Evolutionary conservation across 495 filamentous ascomycete species (phyloP).

Genomic region (Penicillium chermesinum): DNA sequence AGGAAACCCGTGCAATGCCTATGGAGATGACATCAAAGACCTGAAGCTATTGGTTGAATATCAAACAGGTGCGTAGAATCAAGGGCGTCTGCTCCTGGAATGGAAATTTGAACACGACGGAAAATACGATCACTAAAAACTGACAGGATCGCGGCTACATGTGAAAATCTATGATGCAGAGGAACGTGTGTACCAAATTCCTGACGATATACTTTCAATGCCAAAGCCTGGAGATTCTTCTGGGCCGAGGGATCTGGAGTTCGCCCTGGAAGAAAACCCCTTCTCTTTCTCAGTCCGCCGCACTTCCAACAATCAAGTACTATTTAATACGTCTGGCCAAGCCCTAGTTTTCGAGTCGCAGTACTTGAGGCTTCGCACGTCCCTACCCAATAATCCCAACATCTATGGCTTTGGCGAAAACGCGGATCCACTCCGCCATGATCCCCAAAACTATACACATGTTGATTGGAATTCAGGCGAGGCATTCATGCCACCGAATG

Average conservation of each 20-base stretch:
- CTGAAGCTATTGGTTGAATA: slow-evolving; percentile 48
- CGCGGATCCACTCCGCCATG: slow-evolving; percentile 45
- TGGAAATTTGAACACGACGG: not conserved
- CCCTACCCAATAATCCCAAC: slow-evolving; percentile 49
- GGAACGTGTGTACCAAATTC: slow-evolving; percentile 54
- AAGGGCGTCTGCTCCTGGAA: too few relatives aligned
- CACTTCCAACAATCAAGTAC: slow-evolving; percentile 22
- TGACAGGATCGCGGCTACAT: slow-evolving; percentile 25
- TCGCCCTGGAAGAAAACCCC: slow-evolving; percentile 8
- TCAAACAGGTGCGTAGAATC: slow-evolving; percentile 38
- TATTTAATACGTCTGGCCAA: slow-evolving; percentile 46
- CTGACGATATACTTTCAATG: slow-evolving; percentile 51
- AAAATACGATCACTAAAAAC: not conserved
- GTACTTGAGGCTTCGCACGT: slow-evolving; percentile 48
- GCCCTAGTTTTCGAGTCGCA: slow-evolving; percentile 53
- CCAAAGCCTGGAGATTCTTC: slow-evolving; percentile 18
- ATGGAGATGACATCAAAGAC: slow-evolving; percentile 48
- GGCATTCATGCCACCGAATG: slow-evolving; percentile 17
- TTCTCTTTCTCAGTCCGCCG: slow-evolving; percentile 13
- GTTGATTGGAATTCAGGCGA: slow-evolving; percentile 61
- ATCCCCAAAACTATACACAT: slow-evolving; percentile 47
- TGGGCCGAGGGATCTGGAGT: slow-evolving; percentile 14
- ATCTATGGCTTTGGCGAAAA: slow-evolving; percentile 53
- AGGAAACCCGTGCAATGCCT: slow-evolving; percentile 47
- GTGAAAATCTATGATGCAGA: slow-evolving; percentile 53